Percentiles rank a stretch among this genome's conserved stretches.
Evolutionary conservation across 371 early-diverging fungal genomes (phyloP).

Genomic region (Lichtheimia ornata): DNA sequence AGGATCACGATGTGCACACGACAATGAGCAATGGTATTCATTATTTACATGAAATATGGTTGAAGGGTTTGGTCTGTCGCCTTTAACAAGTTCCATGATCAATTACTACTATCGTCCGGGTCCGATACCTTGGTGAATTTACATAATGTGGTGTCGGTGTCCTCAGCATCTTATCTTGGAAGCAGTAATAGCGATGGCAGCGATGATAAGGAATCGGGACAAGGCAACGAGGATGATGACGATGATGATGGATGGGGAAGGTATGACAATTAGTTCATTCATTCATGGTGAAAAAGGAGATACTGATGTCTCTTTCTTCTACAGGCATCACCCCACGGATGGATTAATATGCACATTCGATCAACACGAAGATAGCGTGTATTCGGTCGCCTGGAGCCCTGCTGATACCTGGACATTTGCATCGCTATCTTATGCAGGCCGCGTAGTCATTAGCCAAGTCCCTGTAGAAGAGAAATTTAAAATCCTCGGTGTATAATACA

Average conservation of each 20-base stretch:
- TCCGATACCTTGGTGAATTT: conserved; percentile 87
- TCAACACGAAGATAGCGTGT: conserved; percentile 93
- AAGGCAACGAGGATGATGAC: conserved; percentile 26
- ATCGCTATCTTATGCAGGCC: conserved; percentile 91
- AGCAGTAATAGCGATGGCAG: conserved; percentile 6
- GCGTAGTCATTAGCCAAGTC: conserved; percentile 86
- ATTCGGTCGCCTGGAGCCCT: conserved; percentile 85
- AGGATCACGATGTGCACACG: not conserved
- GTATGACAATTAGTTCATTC: conserved; percentile 2
- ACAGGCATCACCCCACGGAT: conserved; percentile 65
- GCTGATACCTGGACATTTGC: conserved; percentile 94
- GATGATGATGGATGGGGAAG: conserved; percentile 8
- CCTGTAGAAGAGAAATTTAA: conserved; percentile 89
- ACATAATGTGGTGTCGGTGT: conserved; percentile 79
- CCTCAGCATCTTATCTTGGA: conserved; percentile 67
- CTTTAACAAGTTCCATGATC: conserved; percentile 89
- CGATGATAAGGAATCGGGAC: not conserved
- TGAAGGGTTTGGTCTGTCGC: conserved; percentile 80
- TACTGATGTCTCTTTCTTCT: not conserved
- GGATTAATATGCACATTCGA: conserved; percentile 83
- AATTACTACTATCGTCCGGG: conserved; percentile 80
- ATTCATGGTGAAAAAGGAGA: not conserved
- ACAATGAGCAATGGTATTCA: not conserved
- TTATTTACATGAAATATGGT: not conserved
- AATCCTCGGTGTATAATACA: conserved; percentile 64